A percentile compares a stretch with the other conserved stretches of the same genome.
Evolutionary conservation across 2,329 filamentous ascomycete species (phyloP).

Genomic region (Fusarium drepaniforme): DNA sequence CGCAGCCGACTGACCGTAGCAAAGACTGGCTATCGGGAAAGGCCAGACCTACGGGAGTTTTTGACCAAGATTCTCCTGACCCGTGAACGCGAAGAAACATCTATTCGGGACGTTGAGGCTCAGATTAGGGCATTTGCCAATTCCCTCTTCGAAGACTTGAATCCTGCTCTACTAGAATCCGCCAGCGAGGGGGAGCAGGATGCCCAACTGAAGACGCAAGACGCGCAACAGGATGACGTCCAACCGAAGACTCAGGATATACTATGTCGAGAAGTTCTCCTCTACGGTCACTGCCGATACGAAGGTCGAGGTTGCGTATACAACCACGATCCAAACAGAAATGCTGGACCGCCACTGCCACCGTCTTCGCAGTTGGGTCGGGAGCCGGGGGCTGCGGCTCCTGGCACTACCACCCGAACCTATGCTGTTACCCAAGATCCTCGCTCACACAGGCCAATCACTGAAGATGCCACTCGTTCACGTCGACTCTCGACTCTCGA

Average conservation of each 20-base stretch:
- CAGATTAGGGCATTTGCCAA: neutral
- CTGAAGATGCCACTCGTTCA: conserved; percentile 60
- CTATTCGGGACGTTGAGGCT: neutral
- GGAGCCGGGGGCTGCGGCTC: conserved; percentile 53
- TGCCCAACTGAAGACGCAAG: too few species aligned
- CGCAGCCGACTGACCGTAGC: too few species aligned
- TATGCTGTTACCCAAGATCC: conserved; percentile 69
- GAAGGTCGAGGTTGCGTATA: conserved; percentile 92
- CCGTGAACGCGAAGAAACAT: neutral
- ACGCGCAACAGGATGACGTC: too few species aligned
- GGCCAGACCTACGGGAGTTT: too few species aligned
- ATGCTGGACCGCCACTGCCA: conserved; percentile 20
- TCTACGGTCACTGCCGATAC: conserved; percentile 93
- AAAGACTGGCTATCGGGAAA: neutral
- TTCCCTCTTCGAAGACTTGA: neutral
- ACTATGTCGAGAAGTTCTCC: conserved; percentile 90
- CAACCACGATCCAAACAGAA: conserved; percentile 83
- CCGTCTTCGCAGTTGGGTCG: conserved; percentile 58
- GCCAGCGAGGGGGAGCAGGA: neutral
- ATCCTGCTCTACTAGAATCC: neutral
- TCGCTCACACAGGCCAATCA: conserved; percentile 58
- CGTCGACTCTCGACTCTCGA: conserved; percentile 66
- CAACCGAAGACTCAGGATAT: conserved; percentile 76
- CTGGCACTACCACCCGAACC: conserved; percentile 63
- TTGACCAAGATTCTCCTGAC: neutral